Conservation (phyloP, 139 green algal species). For the Closterium sp. region DNA sequence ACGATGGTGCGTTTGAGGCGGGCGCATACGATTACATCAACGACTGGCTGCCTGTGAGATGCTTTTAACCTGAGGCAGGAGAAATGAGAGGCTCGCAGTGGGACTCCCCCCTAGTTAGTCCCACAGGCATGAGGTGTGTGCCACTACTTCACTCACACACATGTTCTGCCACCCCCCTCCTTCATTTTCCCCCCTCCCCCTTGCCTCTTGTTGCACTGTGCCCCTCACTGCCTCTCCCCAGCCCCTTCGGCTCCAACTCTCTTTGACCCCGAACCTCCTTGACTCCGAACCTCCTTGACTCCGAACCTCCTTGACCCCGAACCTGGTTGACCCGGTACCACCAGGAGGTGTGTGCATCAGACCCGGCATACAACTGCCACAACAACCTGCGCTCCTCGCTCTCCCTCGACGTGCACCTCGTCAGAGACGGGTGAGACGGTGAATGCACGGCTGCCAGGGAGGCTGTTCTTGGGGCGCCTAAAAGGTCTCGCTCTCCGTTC, state of each 20-base stretch:
- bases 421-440: conserved; percentile 10
- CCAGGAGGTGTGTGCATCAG: not conserved
- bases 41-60: conserved; percentile 4
- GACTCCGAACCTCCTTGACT: not conserved
- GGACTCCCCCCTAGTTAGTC: no score
- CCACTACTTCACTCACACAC: no score
- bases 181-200: no score
- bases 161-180: no score
- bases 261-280: not conserved
- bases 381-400: conserved; percentile 11
- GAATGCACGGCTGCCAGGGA: not conserved
- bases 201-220: no score
- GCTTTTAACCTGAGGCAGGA: no score
- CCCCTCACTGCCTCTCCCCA: no score
- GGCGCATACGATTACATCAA: conserved; percentile 12
- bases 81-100: no score
- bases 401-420: conserved; percentile 1
- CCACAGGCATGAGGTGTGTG: no score
- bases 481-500: not conserved
- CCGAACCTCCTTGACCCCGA: not conserved
- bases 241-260: no score
- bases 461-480: no score
- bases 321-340: not conserved
- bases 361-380: conserved; percentile 12
- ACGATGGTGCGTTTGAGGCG: not conserved